phyloP scores from a whole-genome alignment of 805 yeast species.

The Pichia nanzhaoensis region DNA sequence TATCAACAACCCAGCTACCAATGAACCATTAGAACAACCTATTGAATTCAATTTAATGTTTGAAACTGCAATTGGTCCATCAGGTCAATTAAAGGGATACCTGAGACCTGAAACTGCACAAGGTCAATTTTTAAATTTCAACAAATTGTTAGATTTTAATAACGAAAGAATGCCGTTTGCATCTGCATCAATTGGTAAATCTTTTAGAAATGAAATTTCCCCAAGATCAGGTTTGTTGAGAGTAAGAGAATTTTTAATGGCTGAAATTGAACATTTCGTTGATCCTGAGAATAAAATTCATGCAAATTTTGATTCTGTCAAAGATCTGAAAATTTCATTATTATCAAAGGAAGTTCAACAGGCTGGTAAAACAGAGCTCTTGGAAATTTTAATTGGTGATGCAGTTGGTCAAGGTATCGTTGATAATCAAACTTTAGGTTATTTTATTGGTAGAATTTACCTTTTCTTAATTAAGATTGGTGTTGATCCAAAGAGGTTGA shows the following conservation, averaged over 20 bases:
- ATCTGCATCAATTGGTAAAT: conserved; percentile 97
- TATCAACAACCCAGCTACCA: conserved; percentile 88
- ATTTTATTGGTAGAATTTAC: conserved; percentile 91
- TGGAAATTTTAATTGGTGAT: conserved; percentile 71
- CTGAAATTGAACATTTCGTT: conserved; percentile 97
- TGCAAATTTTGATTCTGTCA: conserved; percentile 68
- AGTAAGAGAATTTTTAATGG: conserved; percentile 98
- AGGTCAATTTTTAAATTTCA: conserved; percentile 96
- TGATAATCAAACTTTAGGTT: conserved; percentile 95
- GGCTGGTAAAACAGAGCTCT: conserved; percentile 67
- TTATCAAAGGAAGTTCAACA: conserved; percentile 85
- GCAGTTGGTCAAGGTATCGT: conserved; percentile 86
- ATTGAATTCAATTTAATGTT: conserved; percentile 96
- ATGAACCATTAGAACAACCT: conserved; percentile 81
- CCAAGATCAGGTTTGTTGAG: conserved; percentile 97
- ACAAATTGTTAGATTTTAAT: conserved; percentile 88
- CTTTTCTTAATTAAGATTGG: conserved; percentile 82
- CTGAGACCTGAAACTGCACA: conserved; percentile 99
- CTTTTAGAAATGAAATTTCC: conserved; percentile 97
- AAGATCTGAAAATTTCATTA: conserved; percentile 65
- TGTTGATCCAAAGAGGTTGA: conserved; percentile 71
- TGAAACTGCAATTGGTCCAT: conserved; percentile 98
- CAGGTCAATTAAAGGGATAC: conserved; percentile 92
- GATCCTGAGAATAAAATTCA: conserved; percentile 88
- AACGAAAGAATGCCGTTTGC: conserved; percentile 98